phyloP scores from a whole-genome alignment of 495 filamentous ascomycete species.

The Penicillium waksmanii region DNA sequence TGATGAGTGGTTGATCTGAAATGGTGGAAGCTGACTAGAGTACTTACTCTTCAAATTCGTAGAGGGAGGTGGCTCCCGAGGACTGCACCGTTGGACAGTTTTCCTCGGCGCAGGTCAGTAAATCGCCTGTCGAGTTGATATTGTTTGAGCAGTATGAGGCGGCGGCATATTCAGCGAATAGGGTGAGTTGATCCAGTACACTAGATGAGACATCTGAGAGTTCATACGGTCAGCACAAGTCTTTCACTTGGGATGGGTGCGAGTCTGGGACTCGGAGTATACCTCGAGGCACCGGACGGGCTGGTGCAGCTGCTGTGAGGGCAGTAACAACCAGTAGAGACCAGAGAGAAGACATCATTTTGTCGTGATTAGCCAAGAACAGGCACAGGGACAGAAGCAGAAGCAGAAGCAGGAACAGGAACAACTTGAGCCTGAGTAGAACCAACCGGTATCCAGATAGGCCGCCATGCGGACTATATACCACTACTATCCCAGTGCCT shows the following conservation, averaged over 20 bases:
- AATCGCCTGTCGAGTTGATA: conserved; percentile 43
- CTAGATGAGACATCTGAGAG: conserved; percentile 34
- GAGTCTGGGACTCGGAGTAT: conserved; percentile 6
- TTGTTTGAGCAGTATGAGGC: conserved; percentile 70
- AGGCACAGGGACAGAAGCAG: neutral
- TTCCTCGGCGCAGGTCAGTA: conserved; percentile 58
- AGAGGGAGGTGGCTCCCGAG: conserved; percentile 55
- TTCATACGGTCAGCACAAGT: neutral
- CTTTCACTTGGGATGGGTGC: neutral
- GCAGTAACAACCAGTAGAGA: conserved; percentile 24
- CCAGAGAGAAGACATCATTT: neutral
- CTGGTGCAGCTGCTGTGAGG: conserved; percentile 31
- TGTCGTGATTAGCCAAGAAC: neutral
- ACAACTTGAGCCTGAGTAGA: neutral
- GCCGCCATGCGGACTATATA: neutral
- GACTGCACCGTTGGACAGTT: conserved; percentile 65
- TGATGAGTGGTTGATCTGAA: neutral
- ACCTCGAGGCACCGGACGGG: conserved; percentile 32
- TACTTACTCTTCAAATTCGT: conserved; percentile 64
- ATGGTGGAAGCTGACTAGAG: neutral
- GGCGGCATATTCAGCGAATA: conserved; percentile 72
- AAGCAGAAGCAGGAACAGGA: neutral
- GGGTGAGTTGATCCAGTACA: conserved; percentile 48
- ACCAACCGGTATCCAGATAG: neutral
- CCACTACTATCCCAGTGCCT: no score